Evolutionary conservation across 805 yeast genomes (phyloP).

Genomic region (Debaryomyces prosopidis): DNA sequence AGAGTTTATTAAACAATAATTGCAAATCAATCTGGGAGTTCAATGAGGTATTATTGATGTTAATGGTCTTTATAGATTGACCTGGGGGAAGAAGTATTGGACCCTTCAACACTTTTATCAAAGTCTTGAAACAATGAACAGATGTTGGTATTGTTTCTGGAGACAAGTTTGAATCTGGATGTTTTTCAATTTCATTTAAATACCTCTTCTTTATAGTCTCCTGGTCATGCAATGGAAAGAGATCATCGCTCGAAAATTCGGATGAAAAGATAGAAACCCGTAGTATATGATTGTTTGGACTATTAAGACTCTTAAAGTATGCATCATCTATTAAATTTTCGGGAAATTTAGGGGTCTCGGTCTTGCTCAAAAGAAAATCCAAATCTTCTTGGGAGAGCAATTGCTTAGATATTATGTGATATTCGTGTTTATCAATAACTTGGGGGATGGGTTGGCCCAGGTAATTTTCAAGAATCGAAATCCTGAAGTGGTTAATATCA

Average conservation of each 20-base stretch:
- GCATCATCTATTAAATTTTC: slow-evolving; percentile 32
- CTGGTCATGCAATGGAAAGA: slow-evolving; percentile 44
- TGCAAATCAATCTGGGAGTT: slow-evolving; percentile 58
- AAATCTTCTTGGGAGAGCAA: slow-evolving; percentile 2
- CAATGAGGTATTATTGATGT: slow-evolving; percentile 48
- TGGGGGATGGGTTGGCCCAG: slow-evolving; percentile 16
- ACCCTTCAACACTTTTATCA: slow-evolving; percentile 65
- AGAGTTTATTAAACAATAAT: slow-evolving; percentile 48
- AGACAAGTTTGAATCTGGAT: slow-evolving; percentile 26
- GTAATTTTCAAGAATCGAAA: slow-evolving; percentile 25
- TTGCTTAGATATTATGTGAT: slow-evolving; percentile 22
- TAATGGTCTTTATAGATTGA: slow-evolving; percentile 56
- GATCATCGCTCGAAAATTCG: slow-evolving; percentile 50
- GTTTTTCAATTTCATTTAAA: slow-evolving; percentile 29
- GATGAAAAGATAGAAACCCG: slow-evolving; percentile 54
- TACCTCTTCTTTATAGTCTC: slow-evolving; percentile 55
- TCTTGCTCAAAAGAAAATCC: not conserved
- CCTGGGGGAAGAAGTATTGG: slow-evolving; percentile 52
- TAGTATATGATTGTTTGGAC: slow-evolving; percentile 31
- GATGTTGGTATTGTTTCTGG: slow-evolving; percentile 49
- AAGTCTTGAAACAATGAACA: slow-evolving; percentile 57
- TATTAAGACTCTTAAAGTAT: slow-evolving; percentile 27
- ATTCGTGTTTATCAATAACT: slow-evolving; percentile 33
- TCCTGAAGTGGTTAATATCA: slow-evolving; percentile 28
- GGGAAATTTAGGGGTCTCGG: slow-evolving; percentile 3